phyloP scores from a whole-genome alignment of 345 rosid species.

The Luvunga scandens region DNA sequence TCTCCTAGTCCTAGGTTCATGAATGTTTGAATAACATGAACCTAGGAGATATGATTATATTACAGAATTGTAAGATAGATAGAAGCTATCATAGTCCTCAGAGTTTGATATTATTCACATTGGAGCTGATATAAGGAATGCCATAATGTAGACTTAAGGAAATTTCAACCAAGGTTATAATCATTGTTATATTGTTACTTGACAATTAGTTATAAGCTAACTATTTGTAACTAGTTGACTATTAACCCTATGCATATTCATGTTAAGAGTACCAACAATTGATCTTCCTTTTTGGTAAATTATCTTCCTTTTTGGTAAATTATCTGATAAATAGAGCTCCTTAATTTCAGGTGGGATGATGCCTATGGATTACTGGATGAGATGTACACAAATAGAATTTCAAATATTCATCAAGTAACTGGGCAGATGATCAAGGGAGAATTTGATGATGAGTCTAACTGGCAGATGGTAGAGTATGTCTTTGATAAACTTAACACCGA shows the following conservation, averaged over 20 bases:
- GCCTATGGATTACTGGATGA: slow-evolving; percentile 73
- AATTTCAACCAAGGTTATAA: not conserved
- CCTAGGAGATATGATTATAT: not conserved
- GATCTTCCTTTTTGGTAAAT: slow-evolving; percentile 7
- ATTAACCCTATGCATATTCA: not conserved
- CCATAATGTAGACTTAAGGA: not conserved
- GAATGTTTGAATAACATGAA: not conserved
- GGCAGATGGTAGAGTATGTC: slow-evolving; percentile 94
- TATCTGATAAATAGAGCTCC: slow-evolving; percentile 17
- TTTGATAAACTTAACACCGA: slow-evolving; percentile 84
- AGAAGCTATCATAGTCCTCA: not conserved
- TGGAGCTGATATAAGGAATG: not conserved
- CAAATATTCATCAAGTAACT: slow-evolving; percentile 83
- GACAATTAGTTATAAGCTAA: not conserved
- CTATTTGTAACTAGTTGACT: not conserved
- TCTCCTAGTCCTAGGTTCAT: too few species aligned
- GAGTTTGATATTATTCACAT: not conserved
- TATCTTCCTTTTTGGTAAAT: slow-evolving; percentile 11
- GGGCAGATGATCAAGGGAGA: slow-evolving; percentile 96
- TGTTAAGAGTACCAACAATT: not conserved
- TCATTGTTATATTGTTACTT: not conserved
- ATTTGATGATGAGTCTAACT: slow-evolving; percentile 78
- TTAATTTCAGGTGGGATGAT: slow-evolving; percentile 66
- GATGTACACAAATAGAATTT: slow-evolving; percentile 67
- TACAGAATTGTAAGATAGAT: slow-evolving; percentile 4